Evolutionary conservation across 139 green algal genomes (phyloP), one percentile per base, ranked within the genome.

Genomic region (Nannochloris sp.): DNA sequence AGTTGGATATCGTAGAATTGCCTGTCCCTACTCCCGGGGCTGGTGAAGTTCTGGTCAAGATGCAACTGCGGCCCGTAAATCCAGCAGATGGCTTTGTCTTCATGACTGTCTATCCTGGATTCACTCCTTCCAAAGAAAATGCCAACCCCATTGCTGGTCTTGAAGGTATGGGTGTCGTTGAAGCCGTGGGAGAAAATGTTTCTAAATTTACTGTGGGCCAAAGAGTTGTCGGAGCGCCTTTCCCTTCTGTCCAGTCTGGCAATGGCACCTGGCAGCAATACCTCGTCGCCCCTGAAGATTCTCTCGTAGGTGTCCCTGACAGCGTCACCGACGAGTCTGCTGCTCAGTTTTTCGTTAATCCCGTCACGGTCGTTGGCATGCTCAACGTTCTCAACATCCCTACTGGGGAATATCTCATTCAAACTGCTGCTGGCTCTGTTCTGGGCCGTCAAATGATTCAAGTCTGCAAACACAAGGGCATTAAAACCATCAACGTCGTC

Each of bases 401-500:
- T 4, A 54, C 65, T 31, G 73, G 74, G 3, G 65, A 82, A 23
- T 82, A 58, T 23, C 66, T 84, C 56, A 51, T 84, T 48, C 70
- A 82, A 72, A 82, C 68, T 31, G 77, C 72, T 12, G 77, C 73
- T 4, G 77, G 70, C 35, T 80, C 69, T 29, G 75, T 75, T 32
- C 71, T 84, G n/a, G 77, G 77, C 2, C 56, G 74, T 31, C 67
- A 77, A 37, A 14, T 79, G 4, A 74, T 81, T 35, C 42, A 70
- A 42, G 55, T 77, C 3, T 64, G 61, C 46, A 75, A 70, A 59
- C 42, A 71, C 55, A 44, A 60, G 12, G 77, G 73, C 30, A 46
- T 82, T 15, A 65, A 73, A 14, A 82, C 69, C 6, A 82, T 83
- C 57, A 82, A 76, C 54, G 48, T 82, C 39, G 77, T 83, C 42